Evolutionary conservation across 2,329 filamentous ascomycete species (phyloP), one percentile per base, ranked within the genome.

Genomic region (Stenocarpella maydis): DNA sequence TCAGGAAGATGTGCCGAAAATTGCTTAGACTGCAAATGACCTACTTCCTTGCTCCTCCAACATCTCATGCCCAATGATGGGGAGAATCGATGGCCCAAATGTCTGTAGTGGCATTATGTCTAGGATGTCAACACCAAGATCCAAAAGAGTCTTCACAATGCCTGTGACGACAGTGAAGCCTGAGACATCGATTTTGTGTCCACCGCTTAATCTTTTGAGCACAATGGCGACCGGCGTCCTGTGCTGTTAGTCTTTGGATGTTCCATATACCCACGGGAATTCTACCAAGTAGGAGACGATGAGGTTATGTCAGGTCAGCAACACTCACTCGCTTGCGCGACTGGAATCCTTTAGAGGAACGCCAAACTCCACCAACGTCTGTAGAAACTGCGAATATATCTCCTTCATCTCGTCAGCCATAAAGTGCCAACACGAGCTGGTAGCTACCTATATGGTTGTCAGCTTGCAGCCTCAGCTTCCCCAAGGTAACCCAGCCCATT

Each of bases 331-430:
- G 3, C n/a, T 17, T 24, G 41, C 47, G 10, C 41, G 5, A 19
- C 58, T 63, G 0, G 58, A 1, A 19, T 63, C 58, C 6, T 49
- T 63, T 17, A 63, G 28, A 0, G 58, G 58, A 4, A 63, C 58
- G 4, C 58, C 58, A 6, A 63, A 63, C 1, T 63, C 8, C 6
- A 37, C 58, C 6, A 63, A 10, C 14, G 58, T 63, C 17, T 63
- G 58, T 21, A 63, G 58, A 8, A 63, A 63, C 15, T 63, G 58
- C 0, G 58, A 63, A 10, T 63, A 63, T 0, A 47, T 31, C n/a
- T 63, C 58, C 3, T 63, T 63, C 58, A 63, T 63, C 4, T 63
- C 58, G n/a, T 63, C 58, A 3, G 55, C 41, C 5, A 61, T 15
- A 7, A 31, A 9, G 2, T 9, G 7, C 55, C 55, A 61, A 2